These are phyloP conservation scores for Lolium multiflorum DNA, from an alignment of 176 grass and related monocot species.

Conservation along the genomic window DNA sequence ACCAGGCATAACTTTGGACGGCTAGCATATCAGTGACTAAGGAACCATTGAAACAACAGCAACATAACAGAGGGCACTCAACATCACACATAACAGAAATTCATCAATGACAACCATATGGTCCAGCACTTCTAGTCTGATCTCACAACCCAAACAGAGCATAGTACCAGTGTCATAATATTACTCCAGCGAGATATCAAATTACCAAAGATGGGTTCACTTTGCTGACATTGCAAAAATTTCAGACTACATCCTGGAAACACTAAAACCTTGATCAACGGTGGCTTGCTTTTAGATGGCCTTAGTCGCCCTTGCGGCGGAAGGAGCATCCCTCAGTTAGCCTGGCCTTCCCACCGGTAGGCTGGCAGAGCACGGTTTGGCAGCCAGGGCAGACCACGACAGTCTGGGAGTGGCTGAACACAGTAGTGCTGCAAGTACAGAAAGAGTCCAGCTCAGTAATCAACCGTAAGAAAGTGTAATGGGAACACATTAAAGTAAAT, in stretches of 20 bases:
- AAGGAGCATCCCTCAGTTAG: slow-evolving; percentile 85
- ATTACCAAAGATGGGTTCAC: slow-evolving; percentile 42
- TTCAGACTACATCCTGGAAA: slow-evolving; percentile 33
- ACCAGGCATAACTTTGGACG: too few relatives aligned
- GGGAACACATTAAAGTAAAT: too few relatives aligned
- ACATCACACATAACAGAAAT: background rate
- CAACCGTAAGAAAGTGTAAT: background rate
- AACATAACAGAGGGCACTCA: background rate
- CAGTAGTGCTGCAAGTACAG: slow-evolving; percentile 59
- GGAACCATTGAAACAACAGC: background rate
- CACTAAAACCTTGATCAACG: background rate
- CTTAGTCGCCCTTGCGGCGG: slow-evolving; percentile 75
- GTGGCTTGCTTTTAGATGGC: background rate
- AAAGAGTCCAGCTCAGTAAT: background rate
- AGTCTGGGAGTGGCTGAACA: slow-evolving; percentile 87
- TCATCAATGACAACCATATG: background rate
- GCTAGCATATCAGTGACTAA: background rate
- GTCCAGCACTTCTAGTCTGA: background rate
- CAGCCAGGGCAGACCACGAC: slow-evolving; percentile 74
- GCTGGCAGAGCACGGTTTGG: slow-evolving; percentile 81
- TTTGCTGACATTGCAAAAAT: slow-evolving; percentile 28
- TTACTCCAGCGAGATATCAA: slow-evolving; percentile 9
- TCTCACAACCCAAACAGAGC: background rate
- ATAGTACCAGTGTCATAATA: background rate
- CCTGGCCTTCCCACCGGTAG: slow-evolving; percentile 71